These are phyloP conservation scores for Leccinum subatratum DNA, from an alignment of 1,284 basidiomycete species.

Conservation along the genomic window DNA sequence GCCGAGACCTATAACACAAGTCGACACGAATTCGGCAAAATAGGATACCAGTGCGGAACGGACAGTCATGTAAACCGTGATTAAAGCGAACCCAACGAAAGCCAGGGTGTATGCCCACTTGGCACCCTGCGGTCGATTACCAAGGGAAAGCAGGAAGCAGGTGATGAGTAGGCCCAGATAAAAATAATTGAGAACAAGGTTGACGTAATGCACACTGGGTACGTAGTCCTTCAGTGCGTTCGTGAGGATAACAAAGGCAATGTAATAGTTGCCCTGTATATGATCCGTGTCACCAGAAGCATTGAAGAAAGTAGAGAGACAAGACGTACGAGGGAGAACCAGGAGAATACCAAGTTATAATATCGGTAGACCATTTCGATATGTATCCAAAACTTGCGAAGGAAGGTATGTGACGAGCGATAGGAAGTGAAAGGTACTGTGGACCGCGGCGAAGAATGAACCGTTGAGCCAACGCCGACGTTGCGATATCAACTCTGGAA, in stretches of 20 bases:
- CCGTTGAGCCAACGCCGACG: constrained; percentile 95
- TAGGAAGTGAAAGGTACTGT: constrained; percentile 90
- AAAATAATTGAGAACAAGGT: constrained; percentile 77
- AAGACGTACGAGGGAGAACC: constrained; percentile 75
- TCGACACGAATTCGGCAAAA: constrained; percentile 3
- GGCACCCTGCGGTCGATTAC: constrained; percentile 87
- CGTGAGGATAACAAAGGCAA: constrained; percentile 78
- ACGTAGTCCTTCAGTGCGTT: constrained; percentile 67
- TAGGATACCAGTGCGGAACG: constrained; percentile 24
- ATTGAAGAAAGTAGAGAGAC: constrained; percentile 3
- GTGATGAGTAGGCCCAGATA: constrained; percentile 84
- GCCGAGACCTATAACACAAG: constrained; percentile 56
- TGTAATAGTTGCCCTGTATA: constrained; percentile 79
- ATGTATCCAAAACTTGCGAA: constrained; percentile 91
- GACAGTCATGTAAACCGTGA: constrained; percentile 91
- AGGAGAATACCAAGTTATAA: constrained; percentile 87
- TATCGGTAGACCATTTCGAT: constrained; percentile 90
- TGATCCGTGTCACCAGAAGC: neutral
- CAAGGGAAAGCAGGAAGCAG: constrained; percentile 88
- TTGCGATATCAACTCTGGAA: constrained; percentile 87
- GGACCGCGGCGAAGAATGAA: constrained; percentile 92
- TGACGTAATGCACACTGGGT: constrained; percentile 62
- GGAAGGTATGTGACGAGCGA: constrained; percentile 77
- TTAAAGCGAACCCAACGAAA: constrained; percentile 79
- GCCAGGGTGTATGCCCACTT: constrained; percentile 79